phyloP scores from a whole-genome alignment of 768 basidiomycete species.

The Dacryopinax primogenitus region DNA sequence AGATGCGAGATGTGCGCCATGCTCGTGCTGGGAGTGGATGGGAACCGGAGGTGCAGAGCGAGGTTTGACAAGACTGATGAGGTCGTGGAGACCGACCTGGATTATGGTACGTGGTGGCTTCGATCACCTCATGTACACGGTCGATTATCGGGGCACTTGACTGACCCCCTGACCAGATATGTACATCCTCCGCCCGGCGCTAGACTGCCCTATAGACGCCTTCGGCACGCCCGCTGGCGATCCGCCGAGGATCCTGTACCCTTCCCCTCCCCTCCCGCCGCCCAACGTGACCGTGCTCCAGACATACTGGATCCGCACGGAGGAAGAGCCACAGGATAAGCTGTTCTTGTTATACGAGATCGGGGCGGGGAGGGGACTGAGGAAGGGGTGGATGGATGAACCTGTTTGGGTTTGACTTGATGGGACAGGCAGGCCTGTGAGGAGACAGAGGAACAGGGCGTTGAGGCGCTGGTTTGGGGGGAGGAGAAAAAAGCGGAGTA shows the following conservation, averaged over 20 bases:
- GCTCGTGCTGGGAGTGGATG: neutral
- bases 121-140: no score
- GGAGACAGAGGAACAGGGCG: neutral
- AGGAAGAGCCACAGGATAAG: neutral
- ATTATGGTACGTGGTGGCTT: neutral
- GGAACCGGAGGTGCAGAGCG: neutral
- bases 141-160: no score
- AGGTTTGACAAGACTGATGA: neutral
- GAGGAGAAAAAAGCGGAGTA: neutral
- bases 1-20: neutral
- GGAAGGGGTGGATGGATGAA: neutral
- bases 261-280: neutral
- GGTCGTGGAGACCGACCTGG: neutral
- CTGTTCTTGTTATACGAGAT: neutral
- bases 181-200: neutral
- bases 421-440: neutral
- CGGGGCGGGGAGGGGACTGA: neutral
- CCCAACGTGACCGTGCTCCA: neutral
- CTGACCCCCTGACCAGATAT: no score
- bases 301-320: neutral
- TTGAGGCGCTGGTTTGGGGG: neutral
- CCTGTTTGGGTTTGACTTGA: neutral
- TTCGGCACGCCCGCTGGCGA: neutral
- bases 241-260: neutral
- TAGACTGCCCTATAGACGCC: neutral